Conservation (phyloP, 202 grass and related monocot species). For the Eragrostis tef region DNA sequence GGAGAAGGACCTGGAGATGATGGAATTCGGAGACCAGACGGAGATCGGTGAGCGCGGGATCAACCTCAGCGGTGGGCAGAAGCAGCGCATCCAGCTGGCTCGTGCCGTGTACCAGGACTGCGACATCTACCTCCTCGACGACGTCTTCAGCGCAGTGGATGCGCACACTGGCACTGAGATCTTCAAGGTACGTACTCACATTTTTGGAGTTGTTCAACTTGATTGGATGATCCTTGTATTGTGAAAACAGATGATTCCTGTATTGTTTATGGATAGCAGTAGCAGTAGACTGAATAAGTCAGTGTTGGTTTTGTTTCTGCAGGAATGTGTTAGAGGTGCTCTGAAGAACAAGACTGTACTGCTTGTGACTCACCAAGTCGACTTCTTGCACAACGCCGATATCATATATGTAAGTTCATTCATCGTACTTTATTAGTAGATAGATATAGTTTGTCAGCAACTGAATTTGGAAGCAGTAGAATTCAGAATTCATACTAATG, state of each 20-base stretch:
- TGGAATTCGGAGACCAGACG: conserved; percentile 99
- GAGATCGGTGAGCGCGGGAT: conserved; percentile 98
- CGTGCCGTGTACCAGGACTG: conserved; percentile 89
- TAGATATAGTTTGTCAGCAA: no score
- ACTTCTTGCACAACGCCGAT: conserved; percentile 97
- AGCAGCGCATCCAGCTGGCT: conserved; percentile 96
- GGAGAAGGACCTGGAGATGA: conserved; percentile 96
- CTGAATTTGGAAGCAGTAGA: not conserved
- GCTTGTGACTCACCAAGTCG: conserved; percentile 96
- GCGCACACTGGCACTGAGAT: conserved; percentile 87
- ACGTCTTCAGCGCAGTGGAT: conserved; percentile 94
- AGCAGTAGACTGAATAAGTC: not conserved
- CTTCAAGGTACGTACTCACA: conserved; percentile 71
- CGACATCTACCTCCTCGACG: conserved; percentile 95
- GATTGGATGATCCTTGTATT: not conserved
- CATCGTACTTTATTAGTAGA: no score
- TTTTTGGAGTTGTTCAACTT: not conserved
- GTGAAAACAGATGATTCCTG: not conserved
- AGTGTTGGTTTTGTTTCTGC: not conserved
- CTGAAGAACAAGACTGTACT: conserved; percentile 87
- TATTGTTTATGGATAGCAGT: not conserved
- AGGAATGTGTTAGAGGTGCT: conserved; percentile 86
- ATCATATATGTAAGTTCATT: conserved; percentile 67
- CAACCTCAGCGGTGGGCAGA: conserved; percentile 95
- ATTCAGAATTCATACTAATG: not conserved